phyloP scores from a whole-genome alignment of 257 asterid genomes.

The Craterostigma plantagineum region DNA sequence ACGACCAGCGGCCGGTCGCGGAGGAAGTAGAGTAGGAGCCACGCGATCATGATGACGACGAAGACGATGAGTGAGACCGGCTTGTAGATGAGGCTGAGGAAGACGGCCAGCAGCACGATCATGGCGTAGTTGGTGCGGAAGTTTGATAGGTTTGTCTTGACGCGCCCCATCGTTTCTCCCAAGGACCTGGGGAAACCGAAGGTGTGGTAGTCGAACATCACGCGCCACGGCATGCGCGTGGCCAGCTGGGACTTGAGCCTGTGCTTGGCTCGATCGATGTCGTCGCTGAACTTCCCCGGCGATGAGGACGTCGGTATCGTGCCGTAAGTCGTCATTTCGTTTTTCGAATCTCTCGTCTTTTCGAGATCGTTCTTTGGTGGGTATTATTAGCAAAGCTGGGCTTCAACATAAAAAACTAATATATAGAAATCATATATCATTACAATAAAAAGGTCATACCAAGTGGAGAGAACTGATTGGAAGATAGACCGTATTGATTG shows the following conservation, averaged over 20 bases:
- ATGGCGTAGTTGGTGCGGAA: constrained; percentile 73
- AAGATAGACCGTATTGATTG: no score
- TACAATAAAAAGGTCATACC: no score
- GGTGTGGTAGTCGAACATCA: constrained; percentile 35
- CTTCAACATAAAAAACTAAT: no score
- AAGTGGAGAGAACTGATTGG: no score
- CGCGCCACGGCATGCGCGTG: constrained; percentile 71
- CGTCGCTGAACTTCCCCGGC: constrained; percentile 26
- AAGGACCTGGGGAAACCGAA: constrained; percentile 26
- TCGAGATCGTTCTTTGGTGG: no score
- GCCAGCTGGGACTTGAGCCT: constrained; percentile 60
- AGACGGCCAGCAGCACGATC: constrained; percentile 30
- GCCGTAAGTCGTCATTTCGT: constrained; percentile 66
- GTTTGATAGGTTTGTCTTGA: constrained; percentile 31
- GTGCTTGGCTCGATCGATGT: constrained; percentile 65
- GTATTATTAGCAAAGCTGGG: no score
- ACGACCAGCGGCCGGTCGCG: constrained; percentile 64
- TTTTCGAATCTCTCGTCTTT: no score
- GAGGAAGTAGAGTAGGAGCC: constrained; percentile 71
- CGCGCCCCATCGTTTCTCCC: constrained; percentile 29
- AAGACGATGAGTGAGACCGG: constrained; percentile 78
- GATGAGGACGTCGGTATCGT: constrained; percentile 79
- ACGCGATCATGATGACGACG: constrained; percentile 42
- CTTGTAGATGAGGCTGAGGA: constrained; percentile 71
- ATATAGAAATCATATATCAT: no score